phyloP scores from a whole-genome alignment of 805 yeast genomes.

The Teunomyces funiuensis region DNA sequence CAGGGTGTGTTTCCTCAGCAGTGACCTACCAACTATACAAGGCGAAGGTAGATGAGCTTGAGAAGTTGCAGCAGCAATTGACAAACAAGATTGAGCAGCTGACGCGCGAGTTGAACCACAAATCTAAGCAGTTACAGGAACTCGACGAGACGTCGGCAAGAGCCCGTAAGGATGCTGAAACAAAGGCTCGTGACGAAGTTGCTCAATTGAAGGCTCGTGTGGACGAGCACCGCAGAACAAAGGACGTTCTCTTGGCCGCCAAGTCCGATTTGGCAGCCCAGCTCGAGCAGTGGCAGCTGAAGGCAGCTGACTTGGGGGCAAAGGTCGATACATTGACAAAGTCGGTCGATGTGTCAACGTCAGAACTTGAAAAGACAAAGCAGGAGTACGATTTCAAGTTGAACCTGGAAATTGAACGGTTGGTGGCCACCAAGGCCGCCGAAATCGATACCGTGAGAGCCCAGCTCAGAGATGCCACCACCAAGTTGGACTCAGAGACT shows the following conservation, averaged over 20 bases:
- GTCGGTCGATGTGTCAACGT: background rate
- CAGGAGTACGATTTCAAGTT: constrained; percentile 23
- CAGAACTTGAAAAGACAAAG: constrained; percentile 9
- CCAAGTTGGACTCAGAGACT: background rate
- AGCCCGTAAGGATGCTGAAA: constrained; percentile 5
- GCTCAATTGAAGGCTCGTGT: constrained; percentile 5
- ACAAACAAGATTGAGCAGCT: constrained; percentile 11
- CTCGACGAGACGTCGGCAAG: constrained; percentile 2
- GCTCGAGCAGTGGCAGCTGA: background rate
- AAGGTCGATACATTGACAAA: constrained; percentile 6
- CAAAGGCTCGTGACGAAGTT: constrained; percentile 10
- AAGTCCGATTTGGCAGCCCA: constrained; percentile 6
- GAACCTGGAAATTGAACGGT: constrained; percentile 23
- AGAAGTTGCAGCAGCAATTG: constrained; percentile 10
- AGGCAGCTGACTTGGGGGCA: constrained; percentile 1
- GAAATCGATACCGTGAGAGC: constrained; percentile 14
- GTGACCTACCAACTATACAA: constrained; percentile 20
- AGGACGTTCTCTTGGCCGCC: constrained; percentile 4
- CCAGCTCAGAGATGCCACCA: background rate
- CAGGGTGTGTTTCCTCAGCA: constrained; percentile 21
- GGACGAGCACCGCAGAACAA: constrained; percentile 6
- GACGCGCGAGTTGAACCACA: constrained; percentile 8
- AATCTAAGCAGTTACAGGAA: constrained; percentile 9
- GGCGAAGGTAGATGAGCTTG: constrained; percentile 16
- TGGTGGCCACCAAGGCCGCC: constrained; percentile 22